A percentile compares a stretch with the other conserved stretches of the same genome.
These are phyloP conservation scores for Coemansia sp. DNA, from an alignment of 192 early-diverging fungal genomes.

Conservation along the genomic window DNA sequence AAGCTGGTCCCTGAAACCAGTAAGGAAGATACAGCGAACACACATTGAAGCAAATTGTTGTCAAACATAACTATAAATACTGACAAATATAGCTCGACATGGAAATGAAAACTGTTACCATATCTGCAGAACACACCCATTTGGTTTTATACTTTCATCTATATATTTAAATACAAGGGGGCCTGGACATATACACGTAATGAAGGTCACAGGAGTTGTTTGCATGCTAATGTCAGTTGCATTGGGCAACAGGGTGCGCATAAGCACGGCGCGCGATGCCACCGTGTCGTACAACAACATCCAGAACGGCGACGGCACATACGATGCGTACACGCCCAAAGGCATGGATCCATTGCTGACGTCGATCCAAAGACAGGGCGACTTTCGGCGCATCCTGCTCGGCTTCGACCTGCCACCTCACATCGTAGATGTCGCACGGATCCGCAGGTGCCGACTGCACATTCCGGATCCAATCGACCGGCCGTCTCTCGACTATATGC, in stretches of 20 bases:
- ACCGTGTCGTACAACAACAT: constrained; percentile 23
- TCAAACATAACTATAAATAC: no score
- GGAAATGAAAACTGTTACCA: no score
- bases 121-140: no score
- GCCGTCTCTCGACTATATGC: constrained; percentile 15
- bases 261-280: constrained; percentile 22
- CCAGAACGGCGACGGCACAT: constrained; percentile 15
- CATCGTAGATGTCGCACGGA: constrained; percentile 6
- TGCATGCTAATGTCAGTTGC: background rate
- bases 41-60: background rate
- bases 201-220: background rate
- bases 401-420: constrained; percentile 25
- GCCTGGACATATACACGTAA: background rate
- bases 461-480: constrained; percentile 19
- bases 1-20: background rate
- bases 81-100: no score
- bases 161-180: background rate
- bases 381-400: constrained; percentile 35
- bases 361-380: constrained; percentile 8
- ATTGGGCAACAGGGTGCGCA: background rate
- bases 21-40: background rate
- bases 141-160: background rate
- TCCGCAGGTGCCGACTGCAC: constrained; percentile 32
- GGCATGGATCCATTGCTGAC: constrained; percentile 21
- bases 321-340: constrained; percentile 19